Base-by-base conservation (phyloP, 805 yeast species). In the Metschnikowia continentalis region DNA sequence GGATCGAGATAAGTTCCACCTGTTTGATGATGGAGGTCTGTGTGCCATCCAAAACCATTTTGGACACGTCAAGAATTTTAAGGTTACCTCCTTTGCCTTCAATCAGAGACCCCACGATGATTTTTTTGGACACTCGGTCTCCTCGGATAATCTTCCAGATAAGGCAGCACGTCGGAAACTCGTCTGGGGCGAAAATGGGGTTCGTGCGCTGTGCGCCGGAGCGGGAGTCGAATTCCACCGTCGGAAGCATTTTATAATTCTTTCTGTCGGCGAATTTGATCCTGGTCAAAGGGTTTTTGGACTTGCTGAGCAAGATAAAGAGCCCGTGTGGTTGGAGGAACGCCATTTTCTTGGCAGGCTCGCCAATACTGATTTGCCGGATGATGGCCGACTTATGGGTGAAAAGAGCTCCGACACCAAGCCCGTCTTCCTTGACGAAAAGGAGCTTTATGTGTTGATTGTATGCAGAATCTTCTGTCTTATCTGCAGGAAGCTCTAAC, bases 401-500 rank as follows among this genome's bases (percentile, higher is more conserved):
- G 5, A 59, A 57, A 1, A 73, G 52, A 3, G 61, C 53, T 3
- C 67, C 68, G 3, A 67, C 35, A 6, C 64, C 59, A 10, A 74
- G 46, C 1, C 78, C 78, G 47, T 72, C 75, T 22, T 71, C 76
- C 42, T 74, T 54, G 4, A 69, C 54, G 48, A 60, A 57, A 6
- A 57, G 62, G 48, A 62, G 52, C 4, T 49, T 37, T 17, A 55
- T 19, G n/a, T 48, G 46, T 40, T 51, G 57, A 2, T 26, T 26
- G 11, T 26, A 5, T 8, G 30, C 13, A 26, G 30, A 2, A 26
- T 26, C 11, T 0, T 4, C 5, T 4, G 42, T 35, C 26, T 40
- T 51, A 3, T 32, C 40, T 2, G 46, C 54, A 5, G 58, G 60
- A 14, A 60, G 42, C 39, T 57, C 61, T 1, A 52, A 50, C 51